Conservation (phyloP, 169 alveolate species). For the Eimeria acervulina region DNA sequence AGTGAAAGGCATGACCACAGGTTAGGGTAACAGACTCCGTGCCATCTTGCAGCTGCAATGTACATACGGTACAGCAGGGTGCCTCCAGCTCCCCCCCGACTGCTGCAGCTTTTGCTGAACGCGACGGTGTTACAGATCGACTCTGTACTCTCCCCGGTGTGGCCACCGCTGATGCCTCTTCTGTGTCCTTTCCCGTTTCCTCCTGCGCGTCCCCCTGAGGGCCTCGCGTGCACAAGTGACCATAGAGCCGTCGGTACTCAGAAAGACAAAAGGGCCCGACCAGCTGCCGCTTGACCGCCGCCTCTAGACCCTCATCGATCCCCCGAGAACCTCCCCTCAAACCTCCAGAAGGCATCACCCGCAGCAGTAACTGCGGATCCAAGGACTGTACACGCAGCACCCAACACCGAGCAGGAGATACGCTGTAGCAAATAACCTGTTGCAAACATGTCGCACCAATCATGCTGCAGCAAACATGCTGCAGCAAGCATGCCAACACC, state of each 20-base stretch:
- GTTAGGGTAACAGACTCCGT: slow-evolving; percentile 61
- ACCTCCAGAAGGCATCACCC: slow-evolving; percentile 76
- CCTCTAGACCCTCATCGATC: slow-evolving; percentile 72
- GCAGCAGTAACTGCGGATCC: slow-evolving; percentile 81
- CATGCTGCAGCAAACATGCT: too few relatives aligned
- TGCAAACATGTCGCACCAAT: background rate
- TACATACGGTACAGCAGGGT: slow-evolving; percentile 88
- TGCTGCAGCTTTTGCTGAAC: slow-evolving; percentile 24
- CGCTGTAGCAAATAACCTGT: background rate
- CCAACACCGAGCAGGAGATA: background rate
- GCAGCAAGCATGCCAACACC: background rate
- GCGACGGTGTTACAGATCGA: background rate
- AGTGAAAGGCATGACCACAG: slow-evolving; percentile 89
- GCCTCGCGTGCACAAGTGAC: slow-evolving; percentile 75
- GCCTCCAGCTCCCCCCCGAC: slow-evolving; percentile 73
- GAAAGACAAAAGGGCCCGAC: slow-evolving; percentile 69
- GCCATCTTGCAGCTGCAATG: slow-evolving; percentile 77
- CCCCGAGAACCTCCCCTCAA: slow-evolving; percentile 69
- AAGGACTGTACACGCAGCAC: slow-evolving; percentile 8
- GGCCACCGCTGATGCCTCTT: background rate
- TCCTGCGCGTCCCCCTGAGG: background rate
- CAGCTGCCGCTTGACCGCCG: slow-evolving; percentile 64
- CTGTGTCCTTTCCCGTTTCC: background rate
- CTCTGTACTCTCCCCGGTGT: background rate
- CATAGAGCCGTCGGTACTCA: slow-evolving; percentile 36